phyloP scores from a whole-genome alignment of 1,284 basidiomycete genomes.

The Sanghuangporus sanghuang region DNA sequence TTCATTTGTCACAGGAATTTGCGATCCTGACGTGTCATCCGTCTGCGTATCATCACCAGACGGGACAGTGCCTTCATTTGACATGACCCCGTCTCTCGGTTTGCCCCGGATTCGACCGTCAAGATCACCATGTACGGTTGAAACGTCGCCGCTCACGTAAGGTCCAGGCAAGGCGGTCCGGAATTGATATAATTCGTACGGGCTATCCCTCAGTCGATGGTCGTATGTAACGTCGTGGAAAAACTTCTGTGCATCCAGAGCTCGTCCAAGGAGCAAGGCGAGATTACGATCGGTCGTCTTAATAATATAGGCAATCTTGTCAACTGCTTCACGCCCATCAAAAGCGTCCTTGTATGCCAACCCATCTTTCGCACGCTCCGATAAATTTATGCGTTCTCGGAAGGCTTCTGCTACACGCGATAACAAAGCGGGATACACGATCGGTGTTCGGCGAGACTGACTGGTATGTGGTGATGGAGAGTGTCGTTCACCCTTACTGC shows the following conservation, averaged over 20 bases:
- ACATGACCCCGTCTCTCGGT: neutral
- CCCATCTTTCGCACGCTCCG: slow-evolving; percentile 89
- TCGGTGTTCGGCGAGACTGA: slow-evolving; percentile 50
- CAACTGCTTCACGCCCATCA: slow-evolving; percentile 94
- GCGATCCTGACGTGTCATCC: slow-evolving; percentile 12
- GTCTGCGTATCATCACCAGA: slow-evolving; percentile 12
- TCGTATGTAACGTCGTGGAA: slow-evolving; percentile 99
- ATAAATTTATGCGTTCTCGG: slow-evolving; percentile 70
- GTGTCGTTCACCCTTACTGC: slow-evolving; percentile 42
- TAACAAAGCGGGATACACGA: slow-evolving; percentile 91
- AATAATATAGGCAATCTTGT: slow-evolving; percentile 96
- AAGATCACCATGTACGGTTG: slow-evolving; percentile 31
- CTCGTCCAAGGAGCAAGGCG: slow-evolving; percentile 88
- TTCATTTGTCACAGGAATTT: slow-evolving; percentile 32
- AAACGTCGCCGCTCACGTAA: slow-evolving; percentile 71
- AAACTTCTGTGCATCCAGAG: slow-evolving; percentile 97
- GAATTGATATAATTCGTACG: slow-evolving; percentile 93
- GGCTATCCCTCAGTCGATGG: slow-evolving; percentile 88
- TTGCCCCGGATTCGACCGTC: slow-evolving; percentile 21
- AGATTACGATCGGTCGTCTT: slow-evolving; percentile 97
- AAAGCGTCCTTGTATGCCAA: slow-evolving; percentile 96
- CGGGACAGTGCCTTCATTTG: neutral
- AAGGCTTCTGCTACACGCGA: slow-evolving; percentile 95
- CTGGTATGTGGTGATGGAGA: slow-evolving; percentile 24
- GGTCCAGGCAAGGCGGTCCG: slow-evolving; percentile 67